A percentile compares a stretch with the other conserved stretches of the same genome.
These are phyloP conservation scores for Plicaturopsis crispa DNA, from an alignment of 768 basidiomycete genomes.

Conservation along the genomic window DNA sequence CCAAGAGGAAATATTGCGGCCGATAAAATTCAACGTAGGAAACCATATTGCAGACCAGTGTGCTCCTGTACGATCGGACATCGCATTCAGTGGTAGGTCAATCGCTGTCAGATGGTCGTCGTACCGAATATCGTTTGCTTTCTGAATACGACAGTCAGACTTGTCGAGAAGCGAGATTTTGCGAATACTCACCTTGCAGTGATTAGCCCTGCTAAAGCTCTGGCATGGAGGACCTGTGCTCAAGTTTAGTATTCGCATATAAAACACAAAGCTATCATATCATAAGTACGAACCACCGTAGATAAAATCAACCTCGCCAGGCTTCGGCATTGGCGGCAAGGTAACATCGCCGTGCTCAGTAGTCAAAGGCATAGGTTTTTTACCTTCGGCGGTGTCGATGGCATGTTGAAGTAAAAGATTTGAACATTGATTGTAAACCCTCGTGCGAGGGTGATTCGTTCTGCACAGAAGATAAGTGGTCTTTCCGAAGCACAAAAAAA, in stretches of 20 bases:
- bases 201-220: constrained; percentile 61
- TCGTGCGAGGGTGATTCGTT: constrained; percentile 50
- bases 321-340: constrained; percentile 43
- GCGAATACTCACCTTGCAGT: constrained; percentile 38
- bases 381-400: constrained; percentile 36
- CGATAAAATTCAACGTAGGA: constrained; percentile 60
- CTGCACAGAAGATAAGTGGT: constrained; percentile 24
- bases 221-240: constrained; percentile 67
- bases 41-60: constrained; percentile 63
- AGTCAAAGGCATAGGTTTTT: constrained; percentile 27
- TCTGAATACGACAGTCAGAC: constrained; percentile 23
- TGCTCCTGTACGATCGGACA: constrained; percentile 42
- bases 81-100: background rate
- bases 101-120: background rate
- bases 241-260: background rate
- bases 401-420: constrained; percentile 55
- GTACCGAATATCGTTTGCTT: constrained; percentile 54
- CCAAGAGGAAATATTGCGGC: constrained; percentile 58
- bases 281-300: constrained; percentile 50
- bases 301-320: constrained; percentile 61
- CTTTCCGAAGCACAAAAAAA: background rate
- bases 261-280: too few relatives aligned
- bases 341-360: constrained; percentile 29
- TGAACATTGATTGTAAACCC: constrained; percentile 59
- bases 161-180: background rate